Percentiles rank a stretch among this genome's conserved stretches.
These are phyloP conservation scores for Colletotrichum sp. DNA, from an alignment of 2,329 filamentous ascomycete genomes.

Conservation along the genomic window DNA sequence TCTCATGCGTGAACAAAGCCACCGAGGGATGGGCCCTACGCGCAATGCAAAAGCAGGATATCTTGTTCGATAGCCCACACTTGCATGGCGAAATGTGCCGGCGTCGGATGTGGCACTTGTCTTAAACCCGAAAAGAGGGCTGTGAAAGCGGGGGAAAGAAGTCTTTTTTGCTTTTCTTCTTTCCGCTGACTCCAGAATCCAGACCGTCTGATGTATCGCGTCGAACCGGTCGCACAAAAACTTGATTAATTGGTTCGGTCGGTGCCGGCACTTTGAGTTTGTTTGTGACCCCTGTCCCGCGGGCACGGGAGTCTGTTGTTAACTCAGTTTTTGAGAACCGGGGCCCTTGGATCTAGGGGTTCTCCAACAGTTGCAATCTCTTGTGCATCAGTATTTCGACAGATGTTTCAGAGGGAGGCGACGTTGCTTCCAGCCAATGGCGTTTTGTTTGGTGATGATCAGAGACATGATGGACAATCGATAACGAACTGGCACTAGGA, in stretches of 20 bases:
- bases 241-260: slow-evolving; percentile 1
- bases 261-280: not conserved
- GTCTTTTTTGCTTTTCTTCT: not conserved
- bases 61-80: not conserved
- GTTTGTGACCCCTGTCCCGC: not conserved
- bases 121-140: slow-evolving; percentile 6
- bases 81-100: not conserved
- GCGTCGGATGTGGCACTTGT: not conserved
- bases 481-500: not conserved
- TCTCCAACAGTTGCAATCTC: not conserved
- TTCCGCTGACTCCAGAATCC: not conserved
- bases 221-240: not conserved
- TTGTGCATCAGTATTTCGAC: not conserved
- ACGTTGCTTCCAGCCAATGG: not conserved
- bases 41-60: slow-evolving; percentile 8
- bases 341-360: not conserved
- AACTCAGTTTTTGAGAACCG: not conserved
- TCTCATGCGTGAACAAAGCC: slow-evolving; percentile 4
- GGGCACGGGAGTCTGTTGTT: not conserved
- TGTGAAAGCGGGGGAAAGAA: slow-evolving; percentile 5
- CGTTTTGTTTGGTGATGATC: not conserved
- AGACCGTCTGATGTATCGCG: slow-evolving; percentile 11
- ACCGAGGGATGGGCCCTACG: not conserved
- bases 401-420: not conserved
- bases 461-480: not conserved